phyloP scores from a whole-genome alignment of 208 protist species.

The Crithidia bombi region DNA sequence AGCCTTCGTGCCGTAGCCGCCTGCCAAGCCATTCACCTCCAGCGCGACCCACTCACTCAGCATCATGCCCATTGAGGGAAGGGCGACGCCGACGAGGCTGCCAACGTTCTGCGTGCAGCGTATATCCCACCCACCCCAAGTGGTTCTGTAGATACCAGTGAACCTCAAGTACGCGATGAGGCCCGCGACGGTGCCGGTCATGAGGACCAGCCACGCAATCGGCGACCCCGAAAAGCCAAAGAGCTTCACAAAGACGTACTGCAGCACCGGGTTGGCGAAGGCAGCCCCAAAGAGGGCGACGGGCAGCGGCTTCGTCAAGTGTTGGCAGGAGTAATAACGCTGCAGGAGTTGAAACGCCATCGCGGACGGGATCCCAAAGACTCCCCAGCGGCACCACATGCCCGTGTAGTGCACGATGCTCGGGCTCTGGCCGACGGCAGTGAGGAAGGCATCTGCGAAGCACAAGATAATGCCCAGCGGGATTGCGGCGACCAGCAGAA shows the following conservation, averaged over 20 bases:
- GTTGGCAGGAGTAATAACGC: constrained; percentile 89
- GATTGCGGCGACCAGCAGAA: constrained; percentile 68
- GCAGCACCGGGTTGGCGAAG: constrained; percentile 68
- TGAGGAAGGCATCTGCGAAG: constrained; percentile 62
- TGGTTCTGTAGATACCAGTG: constrained; percentile 64
- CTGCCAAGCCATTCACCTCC: constrained; percentile 73
- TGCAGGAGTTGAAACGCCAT: constrained; percentile 68
- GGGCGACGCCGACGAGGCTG: constrained; percentile 57
- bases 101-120: constrained; percentile 54
- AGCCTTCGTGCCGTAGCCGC: constrained; percentile 58
- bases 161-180: constrained; percentile 57
- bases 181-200: constrained; percentile 45
- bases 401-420: constrained; percentile 73
- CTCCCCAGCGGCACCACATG: constrained; percentile 64
- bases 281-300: constrained; percentile 62
- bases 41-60: constrained; percentile 86
- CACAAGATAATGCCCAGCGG: constrained; percentile 73
- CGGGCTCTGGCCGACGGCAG: constrained; percentile 43
- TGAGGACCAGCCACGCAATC: constrained; percentile 79
- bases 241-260: constrained; percentile 61
- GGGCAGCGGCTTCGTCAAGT: constrained; percentile 74
- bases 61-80: constrained; percentile 90
- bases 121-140: constrained; percentile 77
- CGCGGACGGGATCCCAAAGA: constrained; percentile 70
- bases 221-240: constrained; percentile 82